Evolutionary conservation across 371 early-diverging fungal species (phyloP), one percentile per base, ranked within the genome.

Genomic region (Haplosporangium sp.): DNA sequence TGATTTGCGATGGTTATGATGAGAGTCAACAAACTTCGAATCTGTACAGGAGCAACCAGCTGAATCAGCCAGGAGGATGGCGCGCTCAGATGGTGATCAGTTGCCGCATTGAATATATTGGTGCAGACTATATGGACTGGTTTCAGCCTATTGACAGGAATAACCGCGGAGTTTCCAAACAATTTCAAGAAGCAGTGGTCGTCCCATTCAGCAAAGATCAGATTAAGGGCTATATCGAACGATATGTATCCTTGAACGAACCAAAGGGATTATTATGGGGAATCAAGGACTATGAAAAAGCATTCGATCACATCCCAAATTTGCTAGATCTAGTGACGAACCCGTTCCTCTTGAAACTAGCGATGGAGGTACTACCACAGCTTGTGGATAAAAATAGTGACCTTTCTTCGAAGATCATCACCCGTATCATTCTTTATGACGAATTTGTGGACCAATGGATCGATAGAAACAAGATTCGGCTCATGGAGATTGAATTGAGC

Each of bases 401-500:
- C n/a, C n/a, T n/a, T n/a, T n/a, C n/a, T n/a, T n/a, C n/a, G n/a
- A n/a, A 42, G 42, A 42, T 10, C 17, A 8, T 58, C 34, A 59
- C 58, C 3, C 44, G 59, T 2, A 37, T 67, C 4, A 47, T 0
- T n/a, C 59, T 67, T 2, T 67, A 67, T 37, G 67, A 67, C 47
- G 27, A 53, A 7, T 65, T 65, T 20, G 34, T 65, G 10, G 34
- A 53, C 8, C 65, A 65, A 42, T 42, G 42, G 42, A 42, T 42
- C 4, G 42, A 42, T 42, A 4, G 42, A 42, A 42, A 9, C 42
- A 42, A 9, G 9, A 42, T 42, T 9, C 42, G 45, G 3, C 52
- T 67, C 1, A 48, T 19, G 2, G 61, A 61, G 3, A 40, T 44
- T 15, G 45, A 61, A 15, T 19, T 44, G 61, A 61, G 19, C 42